Evolutionary conservation across 371 early-diverging fungal genomes (phyloP).

Genomic region (Mortierella sp.): DNA sequence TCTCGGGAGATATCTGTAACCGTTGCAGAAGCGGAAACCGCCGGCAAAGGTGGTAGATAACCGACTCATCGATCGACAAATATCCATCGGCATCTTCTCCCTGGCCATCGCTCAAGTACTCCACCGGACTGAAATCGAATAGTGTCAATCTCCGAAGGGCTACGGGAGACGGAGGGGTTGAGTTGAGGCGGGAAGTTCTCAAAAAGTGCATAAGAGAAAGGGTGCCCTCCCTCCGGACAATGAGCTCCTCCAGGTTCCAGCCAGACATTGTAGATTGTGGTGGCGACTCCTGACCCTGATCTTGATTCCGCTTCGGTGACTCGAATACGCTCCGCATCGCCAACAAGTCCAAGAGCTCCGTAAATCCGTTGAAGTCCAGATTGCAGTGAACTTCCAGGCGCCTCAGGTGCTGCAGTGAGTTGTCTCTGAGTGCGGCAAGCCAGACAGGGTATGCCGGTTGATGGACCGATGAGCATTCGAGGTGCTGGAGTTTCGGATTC

Average conservation of each 20-base stretch:
- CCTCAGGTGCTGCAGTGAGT: background rate
- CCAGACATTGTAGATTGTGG: background rate
- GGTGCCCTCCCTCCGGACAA: background rate
- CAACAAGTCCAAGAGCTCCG: background rate
- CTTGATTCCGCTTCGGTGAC: background rate
- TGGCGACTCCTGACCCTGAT: background rate
- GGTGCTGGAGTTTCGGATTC: constrained; percentile 1
- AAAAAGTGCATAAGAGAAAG: background rate
- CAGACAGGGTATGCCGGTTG: background rate
- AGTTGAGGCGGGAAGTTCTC: background rate
- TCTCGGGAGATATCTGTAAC: background rate
- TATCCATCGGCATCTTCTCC: background rate
- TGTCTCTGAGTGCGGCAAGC: background rate
- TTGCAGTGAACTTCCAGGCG: background rate
- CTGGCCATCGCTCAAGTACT: background rate
- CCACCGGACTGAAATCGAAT: background rate
- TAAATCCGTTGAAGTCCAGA: background rate
- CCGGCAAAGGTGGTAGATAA: background rate
- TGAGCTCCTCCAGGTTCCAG: constrained; percentile 2
- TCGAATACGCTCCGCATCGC: background rate
- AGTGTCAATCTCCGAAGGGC: background rate
- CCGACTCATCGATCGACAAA: background rate
- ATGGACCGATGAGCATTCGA: background rate
- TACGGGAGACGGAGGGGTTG: background rate
- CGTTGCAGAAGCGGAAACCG: background rate